These are phyloP conservation scores for Lonicera japonica DNA, from an alignment of 129 eudicot genomes.

Conservation along the genomic window DNA sequence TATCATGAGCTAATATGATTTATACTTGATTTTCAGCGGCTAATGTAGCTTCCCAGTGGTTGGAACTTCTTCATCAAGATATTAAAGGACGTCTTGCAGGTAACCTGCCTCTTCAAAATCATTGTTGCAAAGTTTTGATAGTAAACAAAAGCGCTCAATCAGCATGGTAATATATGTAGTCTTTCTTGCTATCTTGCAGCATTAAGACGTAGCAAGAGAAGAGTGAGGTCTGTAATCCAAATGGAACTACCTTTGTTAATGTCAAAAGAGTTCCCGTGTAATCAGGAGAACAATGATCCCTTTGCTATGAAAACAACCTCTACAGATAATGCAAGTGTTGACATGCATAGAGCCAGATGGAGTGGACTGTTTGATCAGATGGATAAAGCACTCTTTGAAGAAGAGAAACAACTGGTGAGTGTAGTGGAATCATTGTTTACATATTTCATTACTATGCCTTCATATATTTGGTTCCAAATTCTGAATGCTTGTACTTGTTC, in stretches of 20 bases:
- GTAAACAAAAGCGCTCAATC: too few relatives aligned
- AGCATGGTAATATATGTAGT: too few relatives aligned
- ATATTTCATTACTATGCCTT: too few relatives aligned
- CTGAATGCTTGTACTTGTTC: too few relatives aligned
- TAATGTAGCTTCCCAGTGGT: constrained; percentile 82
- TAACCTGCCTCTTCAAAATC: constrained; percentile 1
- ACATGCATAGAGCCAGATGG: constrained; percentile 61
- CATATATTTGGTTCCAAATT: too few relatives aligned
- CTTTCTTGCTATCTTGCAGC: constrained; percentile 34
- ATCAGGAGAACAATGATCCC: constrained; percentile 37
- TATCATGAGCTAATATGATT: too few relatives aligned
- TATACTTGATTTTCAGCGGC: constrained; percentile 49
- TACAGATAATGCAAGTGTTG: constrained; percentile 26
- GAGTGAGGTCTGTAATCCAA: constrained; percentile 62
- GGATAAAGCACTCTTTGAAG: constrained; percentile 74
- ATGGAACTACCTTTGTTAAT: constrained; percentile 60
- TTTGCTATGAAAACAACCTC: constrained; percentile 2
- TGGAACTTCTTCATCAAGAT: constrained; percentile 82
- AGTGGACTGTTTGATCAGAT: constrained; percentile 60
- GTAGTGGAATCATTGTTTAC: neutral
- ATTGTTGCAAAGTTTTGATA: neutral
- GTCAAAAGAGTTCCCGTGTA: constrained; percentile 50
- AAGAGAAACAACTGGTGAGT: constrained; percentile 75
- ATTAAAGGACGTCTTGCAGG: constrained; percentile 87
- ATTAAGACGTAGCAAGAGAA: constrained; percentile 67